Evolutionary conservation across 306 rosid species (phyloP), one percentile per base, ranked within the genome.

Genomic region (Cicer arietinum): DNA sequence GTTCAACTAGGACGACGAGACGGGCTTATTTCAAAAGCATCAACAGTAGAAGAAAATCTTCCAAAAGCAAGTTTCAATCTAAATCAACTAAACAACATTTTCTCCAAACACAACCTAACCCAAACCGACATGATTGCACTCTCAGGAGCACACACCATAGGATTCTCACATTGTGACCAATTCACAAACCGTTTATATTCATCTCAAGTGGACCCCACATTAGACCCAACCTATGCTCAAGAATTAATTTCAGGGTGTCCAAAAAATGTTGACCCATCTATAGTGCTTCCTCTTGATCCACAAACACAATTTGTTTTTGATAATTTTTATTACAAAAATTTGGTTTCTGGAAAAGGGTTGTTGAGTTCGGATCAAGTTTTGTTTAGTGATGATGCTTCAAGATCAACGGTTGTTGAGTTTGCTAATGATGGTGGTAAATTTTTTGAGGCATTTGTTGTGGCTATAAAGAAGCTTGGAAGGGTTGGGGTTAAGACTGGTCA

Each of bases 81-180:
- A 0, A 82, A 83, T 9, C 74, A 87, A 64, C 91, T 89, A 1
- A 91, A 79, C 30, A 16, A 73, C 37, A 67, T 93, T 20, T 93
- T 93, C 63, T 22, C 84, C 8, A 37, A 42, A 8, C 79, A 91
- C 81, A 61, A 57, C 40, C 85, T 93, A 1, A 78, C 37, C 60
- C 97, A 85, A 82, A 58, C 68, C 1, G 96, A 91, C 56, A 86
- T 91, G 88, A 83, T 93, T 3, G 97, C 98, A 0, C 82, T 93
- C 18, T 93, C 98, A 0, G 98, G 98, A 53, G 98, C 92, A 1
- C 98, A 93, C 84, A 93, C 97, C 0, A 0, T 93, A 0, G 97
- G 96, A 0, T 83, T 91, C 79, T 89, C 98, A 0, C 94, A 89
- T 63, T 93, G 97, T 74, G 5, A 67, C 74, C 83, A 86, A 48